Evolutionary conservation across 805 yeast genomes (phyloP).

Genomic region (Jamesozyma piceae): DNA sequence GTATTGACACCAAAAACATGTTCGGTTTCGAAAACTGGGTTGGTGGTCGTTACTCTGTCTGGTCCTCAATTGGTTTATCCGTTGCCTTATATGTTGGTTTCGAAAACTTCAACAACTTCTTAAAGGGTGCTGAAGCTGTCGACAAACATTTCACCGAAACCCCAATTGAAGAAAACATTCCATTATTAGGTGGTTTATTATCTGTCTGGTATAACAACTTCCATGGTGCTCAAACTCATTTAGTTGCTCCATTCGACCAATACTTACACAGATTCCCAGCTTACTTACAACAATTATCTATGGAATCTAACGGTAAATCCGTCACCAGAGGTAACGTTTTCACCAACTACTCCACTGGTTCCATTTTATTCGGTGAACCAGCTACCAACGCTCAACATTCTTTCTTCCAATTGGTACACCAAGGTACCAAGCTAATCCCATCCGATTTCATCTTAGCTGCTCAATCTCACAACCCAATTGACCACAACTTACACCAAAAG

Average conservation of each 20-base stretch:
- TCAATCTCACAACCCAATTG: constrained; percentile 94
- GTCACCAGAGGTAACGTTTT: constrained; percentile 87
- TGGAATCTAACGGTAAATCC: constrained; percentile 98
- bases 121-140: constrained; percentile 96
- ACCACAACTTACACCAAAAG: constrained; percentile 85
- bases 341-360: constrained; percentile 92
- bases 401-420: constrained; percentile 98
- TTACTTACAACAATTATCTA: constrained; percentile 93
- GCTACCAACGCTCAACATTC: constrained; percentile 98
- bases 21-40: constrained; percentile 98
- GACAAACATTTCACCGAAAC: constrained; percentile 82
- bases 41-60: constrained; percentile 99
- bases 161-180: constrained; percentile 85
- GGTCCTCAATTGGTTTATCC: constrained; percentile 97
- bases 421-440: constrained; percentile 96
- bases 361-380: constrained; percentile 95
- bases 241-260: constrained; percentile 98
- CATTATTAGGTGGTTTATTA: constrained; percentile 84
- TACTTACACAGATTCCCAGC: constrained; percentile 99
- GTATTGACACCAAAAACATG: constrained; percentile 96
- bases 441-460: constrained; percentile 96
- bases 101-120: constrained; percentile 85
- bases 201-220: constrained; percentile 98
- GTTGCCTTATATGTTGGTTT: constrained; percentile 91
- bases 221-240: constrained; percentile 95